A percentile compares a stretch with the other conserved stretches of the same genome.
Evolutionary conservation across 495 filamentous ascomycete species (phyloP).

Genomic region (Amphirosellinia nigrospora): DNA sequence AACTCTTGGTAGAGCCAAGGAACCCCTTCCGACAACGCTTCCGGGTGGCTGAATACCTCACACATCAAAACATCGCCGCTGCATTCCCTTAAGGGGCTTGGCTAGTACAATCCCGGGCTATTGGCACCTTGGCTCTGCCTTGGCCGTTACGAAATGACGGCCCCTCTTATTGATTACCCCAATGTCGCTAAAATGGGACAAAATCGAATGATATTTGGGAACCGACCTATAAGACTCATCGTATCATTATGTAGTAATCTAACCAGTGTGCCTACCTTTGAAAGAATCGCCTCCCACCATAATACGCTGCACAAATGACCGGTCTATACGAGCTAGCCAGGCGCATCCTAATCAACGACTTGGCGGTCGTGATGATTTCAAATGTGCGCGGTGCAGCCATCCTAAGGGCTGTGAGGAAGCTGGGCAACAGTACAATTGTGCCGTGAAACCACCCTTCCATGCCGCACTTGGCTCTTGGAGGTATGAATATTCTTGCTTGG

Average conservation of each 20-base stretch:
- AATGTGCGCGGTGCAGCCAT: background rate
- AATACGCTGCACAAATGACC: background rate
- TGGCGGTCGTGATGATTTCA: background rate
- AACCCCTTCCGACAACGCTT: slow-evolving; percentile 18
- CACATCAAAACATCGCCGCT: background rate
- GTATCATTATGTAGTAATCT: background rate
- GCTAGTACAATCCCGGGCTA: background rate
- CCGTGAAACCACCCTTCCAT: slow-evolving; percentile 8
- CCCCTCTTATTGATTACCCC: background rate
- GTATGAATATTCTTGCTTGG: slow-evolving; percentile 1
- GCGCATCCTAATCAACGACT: background rate
- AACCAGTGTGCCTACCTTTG: background rate
- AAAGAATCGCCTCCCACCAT: background rate
- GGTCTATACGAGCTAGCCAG: background rate
- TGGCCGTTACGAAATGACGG: slow-evolving; percentile 22
- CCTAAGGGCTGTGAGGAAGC: background rate
- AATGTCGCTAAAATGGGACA: background rate
- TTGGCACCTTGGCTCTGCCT: slow-evolving; percentile 15
- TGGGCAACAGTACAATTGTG: background rate
- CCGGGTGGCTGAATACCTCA: background rate
- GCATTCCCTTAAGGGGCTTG: slow-evolving; percentile 11
- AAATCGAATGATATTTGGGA: slow-evolving; percentile 10
- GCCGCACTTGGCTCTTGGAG: background rate
- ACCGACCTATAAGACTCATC: background rate
- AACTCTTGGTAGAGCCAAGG: slow-evolving; percentile 13